A percentile compares a stretch with the other conserved stretches of the same genome.
These are phyloP conservation scores for Huiozyma naganishii DNA, from an alignment of 805 yeast species.

Conservation along the genomic window DNA sequence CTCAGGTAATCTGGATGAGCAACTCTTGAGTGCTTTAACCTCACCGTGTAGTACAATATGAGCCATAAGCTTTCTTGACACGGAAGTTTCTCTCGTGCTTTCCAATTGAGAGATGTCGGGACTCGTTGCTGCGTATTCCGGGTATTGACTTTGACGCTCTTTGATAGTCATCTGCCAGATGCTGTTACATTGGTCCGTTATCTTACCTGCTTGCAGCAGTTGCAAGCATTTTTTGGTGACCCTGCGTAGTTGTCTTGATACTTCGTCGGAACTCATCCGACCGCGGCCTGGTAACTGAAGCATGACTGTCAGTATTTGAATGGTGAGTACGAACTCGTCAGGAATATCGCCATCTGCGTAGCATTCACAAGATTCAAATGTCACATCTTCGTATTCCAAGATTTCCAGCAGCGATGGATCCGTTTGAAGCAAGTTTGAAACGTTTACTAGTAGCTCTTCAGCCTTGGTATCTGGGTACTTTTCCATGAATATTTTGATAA, in stretches of 20 bases:
- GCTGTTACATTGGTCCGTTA: conserved; percentile 31
- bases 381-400: conserved; percentile 29
- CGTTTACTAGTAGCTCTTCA: conserved; percentile 23
- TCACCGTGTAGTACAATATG: conserved; percentile 48
- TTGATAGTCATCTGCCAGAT: conserved; percentile 22
- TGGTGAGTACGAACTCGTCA: conserved; percentile 45
- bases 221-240: conserved; percentile 51
- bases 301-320: conserved; percentile 40
- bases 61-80: conserved; percentile 36
- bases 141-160: conserved; percentile 34
- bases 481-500: conserved; percentile 25
- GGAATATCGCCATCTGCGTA: conserved; percentile 45
- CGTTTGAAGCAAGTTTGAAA: conserved; percentile 24
- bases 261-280: conserved; percentile 10
- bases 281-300: conserved; percentile 20
- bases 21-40: conserved; percentile 35
- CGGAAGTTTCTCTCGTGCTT: conserved; percentile 8
- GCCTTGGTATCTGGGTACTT: conserved; percentile 17
- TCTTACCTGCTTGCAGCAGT: conserved; percentile 39
- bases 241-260: conserved; percentile 34
- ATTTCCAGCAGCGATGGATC: conserved; percentile 29
- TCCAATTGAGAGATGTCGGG: conserved; percentile 1
- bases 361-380: conserved; percentile 53
- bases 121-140: conserved; percentile 28
- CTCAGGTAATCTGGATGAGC: conserved; percentile 21